These are phyloP conservation scores for Pseudogymnoascus pannorum DNA, from an alignment of 2,329 filamentous ascomycete species.

Conservation along the genomic window DNA sequence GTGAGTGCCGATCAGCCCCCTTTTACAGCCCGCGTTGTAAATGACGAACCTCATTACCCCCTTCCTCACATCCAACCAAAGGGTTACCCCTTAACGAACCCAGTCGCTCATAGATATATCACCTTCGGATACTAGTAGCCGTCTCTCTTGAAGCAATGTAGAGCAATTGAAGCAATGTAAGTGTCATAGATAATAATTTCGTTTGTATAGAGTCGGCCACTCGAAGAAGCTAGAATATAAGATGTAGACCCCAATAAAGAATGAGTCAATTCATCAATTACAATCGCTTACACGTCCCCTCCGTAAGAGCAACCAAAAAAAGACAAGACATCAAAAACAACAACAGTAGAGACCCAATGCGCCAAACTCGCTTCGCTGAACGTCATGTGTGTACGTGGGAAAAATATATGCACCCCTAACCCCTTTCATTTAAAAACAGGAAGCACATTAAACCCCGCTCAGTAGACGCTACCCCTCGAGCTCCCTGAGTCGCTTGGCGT, in stretches of 20 bases:
- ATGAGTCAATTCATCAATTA: conserved; percentile 1
- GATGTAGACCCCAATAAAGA: neutral
- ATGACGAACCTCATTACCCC: neutral
- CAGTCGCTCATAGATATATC: neutral
- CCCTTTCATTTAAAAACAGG: too few relatives aligned
- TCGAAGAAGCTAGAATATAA: neutral
- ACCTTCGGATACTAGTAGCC: neutral
- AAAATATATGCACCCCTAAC: neutral
- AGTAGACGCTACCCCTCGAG: neutral
- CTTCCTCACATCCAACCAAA: neutral
- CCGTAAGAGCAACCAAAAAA: neutral
- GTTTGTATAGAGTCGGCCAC: neutral
- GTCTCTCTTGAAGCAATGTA: neutral
- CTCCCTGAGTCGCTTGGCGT: conserved; percentile 48
- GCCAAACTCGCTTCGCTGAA: conserved; percentile 7
- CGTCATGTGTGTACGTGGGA: conserved; percentile 5
- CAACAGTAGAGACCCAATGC: neutral
- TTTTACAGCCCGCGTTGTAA: neutral
- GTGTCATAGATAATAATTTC: neutral
- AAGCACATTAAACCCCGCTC: neutral
- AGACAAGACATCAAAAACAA: neutral
- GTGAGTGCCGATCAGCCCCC: neutral
- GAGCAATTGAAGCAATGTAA: neutral
- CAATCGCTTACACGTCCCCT: neutral
- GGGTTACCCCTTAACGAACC: neutral